Conservation (phyloP, 768 basidiomycete genomes). For the Sarcomyxa edulis region DNA sequence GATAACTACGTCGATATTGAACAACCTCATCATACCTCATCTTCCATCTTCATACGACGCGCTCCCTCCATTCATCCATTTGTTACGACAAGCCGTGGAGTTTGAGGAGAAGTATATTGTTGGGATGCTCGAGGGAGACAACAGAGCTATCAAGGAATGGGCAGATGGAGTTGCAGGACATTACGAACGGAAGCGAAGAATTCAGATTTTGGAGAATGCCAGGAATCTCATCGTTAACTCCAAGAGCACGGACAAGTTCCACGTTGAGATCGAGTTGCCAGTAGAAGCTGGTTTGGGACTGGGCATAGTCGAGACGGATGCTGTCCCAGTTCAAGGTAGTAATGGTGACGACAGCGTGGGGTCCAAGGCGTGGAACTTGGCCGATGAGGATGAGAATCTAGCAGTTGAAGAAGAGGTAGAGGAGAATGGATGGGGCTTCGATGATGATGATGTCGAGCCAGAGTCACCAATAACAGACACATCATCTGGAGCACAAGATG, state of each 20-base stretch:
- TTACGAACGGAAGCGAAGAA: slow-evolving; percentile 74
- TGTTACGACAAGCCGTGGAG: slow-evolving; percentile 50
- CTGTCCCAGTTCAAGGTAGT: slow-evolving; percentile 13
- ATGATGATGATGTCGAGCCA: slow-evolving; percentile 38
- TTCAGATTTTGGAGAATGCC: slow-evolving; percentile 58
- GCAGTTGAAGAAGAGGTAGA: slow-evolving; percentile 25
- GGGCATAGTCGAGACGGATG: slow-evolving; percentile 3
- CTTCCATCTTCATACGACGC: slow-evolving; percentile 59
- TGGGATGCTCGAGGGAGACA: slow-evolving; percentile 39
- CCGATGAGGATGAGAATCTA: slow-evolving; percentile 31
- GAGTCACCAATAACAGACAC: slow-evolving; percentile 9
- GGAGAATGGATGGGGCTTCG: slow-evolving; percentile 48
- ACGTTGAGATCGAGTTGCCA: neutral
- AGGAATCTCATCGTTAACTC: slow-evolving; percentile 47
- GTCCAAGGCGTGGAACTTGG: slow-evolving; percentile 50
- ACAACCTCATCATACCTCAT: slow-evolving; percentile 61
- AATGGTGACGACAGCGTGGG: slow-evolving; percentile 25
- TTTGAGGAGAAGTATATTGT: slow-evolving; percentile 61
- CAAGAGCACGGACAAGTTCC: too few species aligned
- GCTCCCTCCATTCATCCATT: slow-evolving; percentile 57
- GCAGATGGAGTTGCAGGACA: slow-evolving; percentile 60
- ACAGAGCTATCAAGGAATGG: slow-evolving; percentile 63
- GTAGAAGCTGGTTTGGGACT: neutral
- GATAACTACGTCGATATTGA: slow-evolving; percentile 54
- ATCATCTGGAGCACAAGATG: slow-evolving; percentile 9